Evolutionary conservation across 306 rosid genomes (phyloP).

Genomic region (Citrullus amarus): DNA sequence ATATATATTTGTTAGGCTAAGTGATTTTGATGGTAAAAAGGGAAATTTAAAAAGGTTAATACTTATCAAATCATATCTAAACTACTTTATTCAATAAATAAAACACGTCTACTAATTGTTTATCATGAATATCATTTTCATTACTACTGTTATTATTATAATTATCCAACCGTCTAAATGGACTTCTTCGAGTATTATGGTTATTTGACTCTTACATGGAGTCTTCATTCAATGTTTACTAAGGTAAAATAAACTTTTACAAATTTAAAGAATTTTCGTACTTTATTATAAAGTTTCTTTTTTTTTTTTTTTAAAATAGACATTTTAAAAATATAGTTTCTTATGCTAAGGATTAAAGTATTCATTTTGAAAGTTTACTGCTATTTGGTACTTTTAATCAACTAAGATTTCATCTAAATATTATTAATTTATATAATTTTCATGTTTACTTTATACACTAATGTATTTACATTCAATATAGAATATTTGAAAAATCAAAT

Average conservation of each 20-base stretch:
- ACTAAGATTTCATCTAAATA: too few species aligned
- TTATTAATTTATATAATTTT: too few species aligned
- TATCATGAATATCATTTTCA: neutral
- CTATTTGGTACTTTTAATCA: too few species aligned
- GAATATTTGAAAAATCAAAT: too few species aligned
- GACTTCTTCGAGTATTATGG: neutral
- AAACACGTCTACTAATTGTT: neutral
- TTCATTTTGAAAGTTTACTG: too few species aligned
- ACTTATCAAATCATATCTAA: neutral
- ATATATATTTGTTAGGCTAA: neutral
- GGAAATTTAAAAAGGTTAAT: neutral
- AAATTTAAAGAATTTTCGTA: too few species aligned
- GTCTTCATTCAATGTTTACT: neutral
- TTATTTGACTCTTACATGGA: neutral
- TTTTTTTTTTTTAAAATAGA: too few species aligned
- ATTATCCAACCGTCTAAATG: neutral
- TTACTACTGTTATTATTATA: neutral
- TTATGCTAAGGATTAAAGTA: too few species aligned
- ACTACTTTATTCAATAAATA: neutral
- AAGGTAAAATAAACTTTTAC: neutral
- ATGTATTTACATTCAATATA: too few species aligned
- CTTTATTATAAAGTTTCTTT: too few species aligned
- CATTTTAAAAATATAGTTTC: too few species aligned
- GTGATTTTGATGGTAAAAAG: neutral
- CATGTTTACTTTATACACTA: too few species aligned